A percentile compares a stretch with the other conserved stretches of the same genome.
phyloP scores from a whole-genome alignment of 805 yeast species.

The Lipomyces sp. region DNA sequence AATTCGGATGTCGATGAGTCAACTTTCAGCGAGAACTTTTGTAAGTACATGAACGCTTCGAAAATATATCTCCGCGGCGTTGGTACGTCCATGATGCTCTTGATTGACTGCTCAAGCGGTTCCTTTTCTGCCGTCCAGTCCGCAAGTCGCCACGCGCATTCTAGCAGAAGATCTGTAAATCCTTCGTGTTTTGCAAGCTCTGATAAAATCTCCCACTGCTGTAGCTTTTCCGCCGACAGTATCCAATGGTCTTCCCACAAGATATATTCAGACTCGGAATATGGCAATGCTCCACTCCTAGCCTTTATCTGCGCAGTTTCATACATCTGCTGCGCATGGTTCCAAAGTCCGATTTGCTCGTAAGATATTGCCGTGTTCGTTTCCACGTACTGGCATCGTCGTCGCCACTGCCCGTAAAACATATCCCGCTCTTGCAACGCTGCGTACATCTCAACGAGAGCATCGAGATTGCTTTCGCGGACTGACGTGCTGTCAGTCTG shows the following conservation, averaged over 20 bases:
- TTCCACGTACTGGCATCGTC: conserved; percentile 90
- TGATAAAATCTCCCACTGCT: conserved; percentile 96
- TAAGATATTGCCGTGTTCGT: conserved; percentile 89
- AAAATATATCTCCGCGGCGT: conserved; percentile 95
- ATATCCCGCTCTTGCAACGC: conserved; percentile 89
- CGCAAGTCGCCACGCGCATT: conserved; percentile 99
- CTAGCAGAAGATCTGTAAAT: conserved; percentile 88
- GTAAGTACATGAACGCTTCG: conserved; percentile 89
- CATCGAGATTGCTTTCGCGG: conserved; percentile 82
- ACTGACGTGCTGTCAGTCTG: conserved; percentile 68
- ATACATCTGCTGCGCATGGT: conserved; percentile 85
- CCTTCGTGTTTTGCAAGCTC: conserved; percentile 98
- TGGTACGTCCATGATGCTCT: conserved; percentile 97
- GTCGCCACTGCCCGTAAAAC: conserved; percentile 97
- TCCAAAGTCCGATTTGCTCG: conserved; percentile 95
- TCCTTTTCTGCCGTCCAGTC: conserved; percentile 97
- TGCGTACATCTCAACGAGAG: conserved; percentile 83
- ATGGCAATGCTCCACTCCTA: conserved; percentile 89
- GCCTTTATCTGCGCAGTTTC: conserved; percentile 97
- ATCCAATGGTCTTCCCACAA: conserved; percentile 99
- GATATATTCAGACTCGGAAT: conserved; percentile 90
- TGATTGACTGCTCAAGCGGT: conserved; percentile 88
- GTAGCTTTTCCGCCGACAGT: conserved; percentile 90
- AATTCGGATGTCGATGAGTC: conserved; percentile 75
- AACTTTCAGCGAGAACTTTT: conserved; percentile 88